phyloP scores from a whole-genome alignment of 1,284 basidiomycete species.

The Irpex sp. region DNA sequence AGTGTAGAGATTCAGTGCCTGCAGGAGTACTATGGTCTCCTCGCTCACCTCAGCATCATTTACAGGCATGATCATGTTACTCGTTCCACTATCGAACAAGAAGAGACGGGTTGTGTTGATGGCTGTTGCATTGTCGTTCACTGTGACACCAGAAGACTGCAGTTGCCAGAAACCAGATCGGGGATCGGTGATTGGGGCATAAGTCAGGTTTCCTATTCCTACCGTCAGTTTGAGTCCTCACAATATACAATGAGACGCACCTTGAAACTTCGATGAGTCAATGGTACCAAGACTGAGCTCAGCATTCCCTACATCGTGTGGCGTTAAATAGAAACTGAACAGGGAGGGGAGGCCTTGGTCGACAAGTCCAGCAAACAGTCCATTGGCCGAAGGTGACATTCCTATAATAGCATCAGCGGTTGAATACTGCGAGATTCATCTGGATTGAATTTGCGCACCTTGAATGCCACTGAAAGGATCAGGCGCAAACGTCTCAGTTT shows the following conservation, averaged over 20 bases:
- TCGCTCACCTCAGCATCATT: constrained; percentile 39
- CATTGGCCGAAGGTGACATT: constrained; percentile 42
- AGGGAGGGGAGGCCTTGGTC: constrained; percentile 46
- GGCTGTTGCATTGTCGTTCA: constrained; percentile 48
- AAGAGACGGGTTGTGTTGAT: constrained; percentile 38
- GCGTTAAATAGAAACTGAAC: constrained; percentile 52
- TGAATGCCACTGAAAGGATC: constrained; percentile 56
- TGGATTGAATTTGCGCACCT: constrained; percentile 27
- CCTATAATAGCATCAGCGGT: constrained; percentile 26
- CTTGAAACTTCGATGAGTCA: constrained; percentile 46
- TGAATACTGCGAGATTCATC: background rate
- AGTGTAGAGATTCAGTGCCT: background rate
- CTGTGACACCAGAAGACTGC: constrained; percentile 40
- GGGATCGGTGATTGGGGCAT: constrained; percentile 34
- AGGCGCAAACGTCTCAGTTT: constrained; percentile 44
- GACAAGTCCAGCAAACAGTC: constrained; percentile 45
- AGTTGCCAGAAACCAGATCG: constrained; percentile 42
- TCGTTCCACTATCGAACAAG: constrained; percentile 58
- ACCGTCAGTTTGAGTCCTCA: background rate
- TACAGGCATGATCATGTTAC: constrained; percentile 47
- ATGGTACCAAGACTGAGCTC: constrained; percentile 53
- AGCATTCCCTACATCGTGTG: constrained; percentile 43
- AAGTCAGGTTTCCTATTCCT: constrained; percentile 37
- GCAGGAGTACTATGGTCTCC: too few species aligned
- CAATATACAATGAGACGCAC: constrained; percentile 23